Conservation (phyloP, 1,284 basidiomycete species). For the Lignosus rhinocerotis region DNA sequence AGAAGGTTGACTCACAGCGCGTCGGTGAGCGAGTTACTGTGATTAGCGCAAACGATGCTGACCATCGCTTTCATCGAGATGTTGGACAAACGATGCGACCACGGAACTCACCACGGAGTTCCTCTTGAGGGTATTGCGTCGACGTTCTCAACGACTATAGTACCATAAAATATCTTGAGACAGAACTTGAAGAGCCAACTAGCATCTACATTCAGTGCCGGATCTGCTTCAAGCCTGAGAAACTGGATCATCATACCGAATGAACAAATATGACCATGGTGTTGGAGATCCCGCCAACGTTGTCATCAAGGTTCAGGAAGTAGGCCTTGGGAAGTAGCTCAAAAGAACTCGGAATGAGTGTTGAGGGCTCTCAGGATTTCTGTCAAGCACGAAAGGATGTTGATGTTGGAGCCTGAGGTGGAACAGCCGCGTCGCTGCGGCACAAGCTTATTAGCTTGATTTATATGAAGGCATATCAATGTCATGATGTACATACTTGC, state of each 20-base stretch:
- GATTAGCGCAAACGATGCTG: constrained; percentile 76
- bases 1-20: constrained; percentile 57
- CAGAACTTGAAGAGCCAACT: constrained; percentile 76
- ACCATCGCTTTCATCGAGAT: neutral
- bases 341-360: too few species aligned
- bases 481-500: too few species aligned
- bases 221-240: neutral
- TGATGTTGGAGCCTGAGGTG: too few species aligned
- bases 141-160: constrained; percentile 82
- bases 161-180: constrained; percentile 85
- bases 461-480: too few species aligned
- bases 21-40: constrained; percentile 84
- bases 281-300: constrained; percentile 34
- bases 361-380: too few species aligned
- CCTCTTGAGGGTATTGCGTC: constrained; percentile 71
- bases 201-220: neutral
- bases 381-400: too few species aligned
- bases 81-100: neutral
- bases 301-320: neutral
- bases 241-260: constrained; percentile 45
- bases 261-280: constrained; percentile 68
- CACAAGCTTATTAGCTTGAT: too few species aligned
- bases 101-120: constrained; percentile 60
- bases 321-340: too few species aligned
- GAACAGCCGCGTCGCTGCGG: too few species aligned